Conservation (phyloP, 2,329 filamentous ascomycete genomes). For the Alternaria ethzedia region DNA sequence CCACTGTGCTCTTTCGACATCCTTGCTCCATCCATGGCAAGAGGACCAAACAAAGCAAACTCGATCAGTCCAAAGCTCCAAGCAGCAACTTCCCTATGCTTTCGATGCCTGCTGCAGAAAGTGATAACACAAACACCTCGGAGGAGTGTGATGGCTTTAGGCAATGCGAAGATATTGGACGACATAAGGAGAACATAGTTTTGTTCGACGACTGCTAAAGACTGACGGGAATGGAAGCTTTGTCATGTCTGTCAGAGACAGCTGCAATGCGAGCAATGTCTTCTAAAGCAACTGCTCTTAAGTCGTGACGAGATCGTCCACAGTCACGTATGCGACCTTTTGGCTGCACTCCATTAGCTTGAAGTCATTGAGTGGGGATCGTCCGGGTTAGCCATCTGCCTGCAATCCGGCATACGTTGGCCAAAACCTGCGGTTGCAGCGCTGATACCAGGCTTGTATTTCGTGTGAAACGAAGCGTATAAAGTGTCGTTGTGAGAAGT, state of each 20-base stretch:
- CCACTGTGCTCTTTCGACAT: not conserved
- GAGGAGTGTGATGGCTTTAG: not conserved
- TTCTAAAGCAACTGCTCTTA: not conserved
- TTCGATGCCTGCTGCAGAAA: not conserved
- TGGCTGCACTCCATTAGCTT: not conserved
- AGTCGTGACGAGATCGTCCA: too few relatives aligned
- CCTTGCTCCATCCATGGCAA: not conserved
- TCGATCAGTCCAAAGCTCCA: not conserved
- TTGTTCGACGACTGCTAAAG: not conserved
- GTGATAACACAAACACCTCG: not conserved
- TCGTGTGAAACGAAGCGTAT: not conserved
- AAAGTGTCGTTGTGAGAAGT: not conserved
- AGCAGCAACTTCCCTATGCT: not conserved
- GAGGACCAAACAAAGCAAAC: not conserved
- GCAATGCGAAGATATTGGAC: not conserved
- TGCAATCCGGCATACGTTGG: not conserved
- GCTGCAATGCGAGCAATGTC: not conserved
- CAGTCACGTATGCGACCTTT: not conserved
- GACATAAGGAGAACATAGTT: not conserved
- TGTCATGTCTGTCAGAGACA: not conserved
- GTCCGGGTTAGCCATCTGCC: not conserved
- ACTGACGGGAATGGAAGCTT: not conserved
- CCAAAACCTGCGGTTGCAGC: not conserved
- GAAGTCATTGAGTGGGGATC: not conserved
- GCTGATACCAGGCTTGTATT: not conserved